These are phyloP conservation scores for Morella rubra DNA, from an alignment of 306 rosid genomes.

Conservation along the genomic window DNA sequence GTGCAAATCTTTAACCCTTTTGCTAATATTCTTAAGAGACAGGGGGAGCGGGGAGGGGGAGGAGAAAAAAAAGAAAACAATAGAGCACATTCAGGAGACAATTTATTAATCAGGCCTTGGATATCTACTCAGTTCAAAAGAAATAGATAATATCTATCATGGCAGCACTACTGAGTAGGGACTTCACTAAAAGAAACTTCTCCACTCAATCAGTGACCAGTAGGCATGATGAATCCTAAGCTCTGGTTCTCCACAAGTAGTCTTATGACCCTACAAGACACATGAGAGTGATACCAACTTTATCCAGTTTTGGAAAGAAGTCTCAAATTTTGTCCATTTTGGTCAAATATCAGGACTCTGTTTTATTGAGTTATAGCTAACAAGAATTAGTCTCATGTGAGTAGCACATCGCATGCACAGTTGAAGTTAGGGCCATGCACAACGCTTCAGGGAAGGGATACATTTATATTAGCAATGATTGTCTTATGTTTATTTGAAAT, in stretches of 20 bases:
- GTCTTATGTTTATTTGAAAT: background rate
- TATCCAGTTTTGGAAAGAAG: background rate
- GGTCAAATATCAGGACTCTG: background rate
- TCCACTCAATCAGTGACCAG: background rate
- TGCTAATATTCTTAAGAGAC: background rate
- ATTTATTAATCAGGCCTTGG: background rate
- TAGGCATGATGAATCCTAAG: background rate
- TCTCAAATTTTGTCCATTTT: background rate
- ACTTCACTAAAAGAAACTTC: background rate
- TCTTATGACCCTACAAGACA: background rate
- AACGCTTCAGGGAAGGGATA: background rate
- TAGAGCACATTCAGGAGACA: background rate
- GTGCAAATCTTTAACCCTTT: constrained; percentile 1
- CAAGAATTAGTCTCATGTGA: background rate
- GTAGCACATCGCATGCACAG: background rate
- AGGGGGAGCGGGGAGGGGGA: background rate
- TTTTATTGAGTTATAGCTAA: background rate
- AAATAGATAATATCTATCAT: background rate
- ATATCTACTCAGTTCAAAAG: background rate
- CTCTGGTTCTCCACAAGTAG: background rate
- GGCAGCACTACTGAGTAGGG: background rate
- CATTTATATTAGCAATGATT: too few relatives aligned
- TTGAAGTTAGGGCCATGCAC: background rate
- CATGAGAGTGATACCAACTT: background rate
- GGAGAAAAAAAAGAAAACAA: background rate